Conservation (phyloP, 352 stramenopile genomes). For the Pythium brachiatum region DNA sequence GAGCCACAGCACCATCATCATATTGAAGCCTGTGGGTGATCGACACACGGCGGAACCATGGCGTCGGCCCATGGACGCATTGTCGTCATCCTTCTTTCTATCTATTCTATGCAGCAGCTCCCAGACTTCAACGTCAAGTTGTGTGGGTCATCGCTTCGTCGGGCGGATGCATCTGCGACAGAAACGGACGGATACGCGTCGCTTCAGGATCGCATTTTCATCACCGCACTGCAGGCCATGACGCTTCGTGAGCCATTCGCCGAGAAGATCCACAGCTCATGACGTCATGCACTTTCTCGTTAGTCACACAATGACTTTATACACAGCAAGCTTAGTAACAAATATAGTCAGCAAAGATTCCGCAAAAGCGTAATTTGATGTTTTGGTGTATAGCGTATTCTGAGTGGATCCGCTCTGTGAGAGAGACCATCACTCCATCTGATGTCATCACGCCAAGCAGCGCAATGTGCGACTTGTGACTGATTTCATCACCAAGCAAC, state of each 20-base stretch:
- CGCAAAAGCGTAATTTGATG: too few species aligned
- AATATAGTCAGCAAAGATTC: neutral
- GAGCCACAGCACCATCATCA: too few species aligned
- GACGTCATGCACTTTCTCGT: neutral
- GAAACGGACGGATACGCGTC: neutral
- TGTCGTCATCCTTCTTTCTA: neutral
- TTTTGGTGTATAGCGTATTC: neutral
- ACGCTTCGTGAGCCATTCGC: neutral
- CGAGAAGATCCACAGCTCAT: neutral
- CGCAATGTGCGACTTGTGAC: neutral
- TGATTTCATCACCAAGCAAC: constrained; percentile 7
- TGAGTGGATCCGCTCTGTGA: neutral
- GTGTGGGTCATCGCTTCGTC: neutral
- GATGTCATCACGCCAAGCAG: constrained; percentile 6
- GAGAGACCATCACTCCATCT: constrained; percentile 1
- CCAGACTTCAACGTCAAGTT: constrained; percentile 1
- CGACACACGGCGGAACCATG: neutral
- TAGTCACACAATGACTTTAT: neutral
- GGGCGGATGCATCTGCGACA: neutral
- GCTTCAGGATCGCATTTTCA: neutral
- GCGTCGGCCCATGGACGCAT: neutral
- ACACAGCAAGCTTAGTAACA: neutral
- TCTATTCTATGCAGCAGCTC: neutral
- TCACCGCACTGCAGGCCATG: neutral
- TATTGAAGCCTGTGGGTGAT: too few species aligned